phyloP scores from a whole-genome alignment of 148 eudicot species.

The Rhododendron molle region DNA sequence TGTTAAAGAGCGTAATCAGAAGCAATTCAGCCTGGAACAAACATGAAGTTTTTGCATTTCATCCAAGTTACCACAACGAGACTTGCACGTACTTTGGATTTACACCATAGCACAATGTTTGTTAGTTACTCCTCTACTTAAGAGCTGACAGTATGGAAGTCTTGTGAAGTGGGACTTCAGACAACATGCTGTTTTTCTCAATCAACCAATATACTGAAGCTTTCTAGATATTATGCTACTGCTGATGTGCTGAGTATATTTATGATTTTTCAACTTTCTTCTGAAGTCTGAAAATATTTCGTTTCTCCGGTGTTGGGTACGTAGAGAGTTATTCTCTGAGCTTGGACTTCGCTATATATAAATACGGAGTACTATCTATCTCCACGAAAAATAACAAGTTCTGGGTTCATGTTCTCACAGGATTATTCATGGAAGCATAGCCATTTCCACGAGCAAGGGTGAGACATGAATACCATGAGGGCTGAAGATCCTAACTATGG shows the following conservation, averaged over 20 bases:
- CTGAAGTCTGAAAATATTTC: not conserved
- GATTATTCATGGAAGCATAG: not conserved
- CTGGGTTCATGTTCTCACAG: not conserved
- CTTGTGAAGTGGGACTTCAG: not conserved
- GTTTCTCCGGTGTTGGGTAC: not conserved
- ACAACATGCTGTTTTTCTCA: not conserved
- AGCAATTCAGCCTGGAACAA: not conserved
- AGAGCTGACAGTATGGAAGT: not conserved
- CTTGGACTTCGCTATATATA: not conserved
- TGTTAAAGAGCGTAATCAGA: not conserved
- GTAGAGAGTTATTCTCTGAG: not conserved
- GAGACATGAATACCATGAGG: slow-evolving; percentile 48
- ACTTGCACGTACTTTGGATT: not conserved
- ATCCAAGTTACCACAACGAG: not conserved
- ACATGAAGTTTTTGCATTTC: not conserved
- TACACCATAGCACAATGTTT: not conserved
- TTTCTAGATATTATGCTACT: not conserved
- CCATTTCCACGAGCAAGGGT: not conserved
- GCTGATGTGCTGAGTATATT: not conserved
- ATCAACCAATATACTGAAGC: not conserved
- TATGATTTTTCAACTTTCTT: not conserved
- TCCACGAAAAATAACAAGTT: not conserved
- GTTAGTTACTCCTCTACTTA: not conserved
- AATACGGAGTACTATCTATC: not conserved
- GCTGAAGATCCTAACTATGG: slow-evolving; percentile 63